These are phyloP conservation scores for Alternaria burnsii DNA, from an alignment of 2,329 filamentous ascomycete species.

Conservation along the genomic window DNA sequence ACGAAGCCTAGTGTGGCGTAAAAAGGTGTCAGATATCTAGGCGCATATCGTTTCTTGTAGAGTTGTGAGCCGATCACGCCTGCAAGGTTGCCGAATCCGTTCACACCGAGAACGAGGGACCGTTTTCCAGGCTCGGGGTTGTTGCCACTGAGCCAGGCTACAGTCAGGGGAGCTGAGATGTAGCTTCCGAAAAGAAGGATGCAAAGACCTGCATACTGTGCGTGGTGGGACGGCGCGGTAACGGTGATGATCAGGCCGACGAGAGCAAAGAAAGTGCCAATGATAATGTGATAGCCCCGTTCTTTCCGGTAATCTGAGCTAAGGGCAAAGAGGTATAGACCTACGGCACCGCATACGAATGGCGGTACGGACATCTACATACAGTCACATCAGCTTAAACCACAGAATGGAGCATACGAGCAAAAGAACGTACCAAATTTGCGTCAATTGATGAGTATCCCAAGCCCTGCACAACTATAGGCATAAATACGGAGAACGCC, in stretches of 20 bases:
- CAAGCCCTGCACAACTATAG: conserved; percentile 56
- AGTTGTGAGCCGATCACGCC: conserved; percentile 33
- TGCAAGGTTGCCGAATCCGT: conserved; percentile 38
- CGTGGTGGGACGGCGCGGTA: conserved; percentile 8
- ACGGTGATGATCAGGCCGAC: conserved; percentile 35
- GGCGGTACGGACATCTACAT: conserved; percentile 56
- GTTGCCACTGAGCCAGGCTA: conserved; percentile 36
- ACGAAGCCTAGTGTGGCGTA: conserved; percentile 37
- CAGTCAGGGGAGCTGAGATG: conserved; percentile 32
- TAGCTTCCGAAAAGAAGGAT: conserved; percentile 37
- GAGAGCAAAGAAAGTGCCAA: conserved; percentile 55
- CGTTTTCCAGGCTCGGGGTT: conserved; percentile 35
- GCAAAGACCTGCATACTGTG: conserved; percentile 30
- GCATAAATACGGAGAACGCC: conserved; percentile 54
- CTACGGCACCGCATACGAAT: conserved; percentile 57
- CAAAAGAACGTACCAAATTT: conserved; percentile 22
- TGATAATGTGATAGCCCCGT: conserved; percentile 53
- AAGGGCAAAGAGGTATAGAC: conserved; percentile 56
- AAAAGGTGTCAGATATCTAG: conserved; percentile 29
- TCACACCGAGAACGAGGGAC: conserved; percentile 30
- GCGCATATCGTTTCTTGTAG: conserved; percentile 28
- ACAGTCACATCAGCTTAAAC: not conserved
- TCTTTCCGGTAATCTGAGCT: conserved; percentile 53
- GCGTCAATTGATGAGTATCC: conserved; percentile 27
- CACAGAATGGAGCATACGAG: too few species aligned